Evolutionary conservation across 2,329 filamentous ascomycete species (phyloP).

Genomic region (Cordyceps javanica): DNA sequence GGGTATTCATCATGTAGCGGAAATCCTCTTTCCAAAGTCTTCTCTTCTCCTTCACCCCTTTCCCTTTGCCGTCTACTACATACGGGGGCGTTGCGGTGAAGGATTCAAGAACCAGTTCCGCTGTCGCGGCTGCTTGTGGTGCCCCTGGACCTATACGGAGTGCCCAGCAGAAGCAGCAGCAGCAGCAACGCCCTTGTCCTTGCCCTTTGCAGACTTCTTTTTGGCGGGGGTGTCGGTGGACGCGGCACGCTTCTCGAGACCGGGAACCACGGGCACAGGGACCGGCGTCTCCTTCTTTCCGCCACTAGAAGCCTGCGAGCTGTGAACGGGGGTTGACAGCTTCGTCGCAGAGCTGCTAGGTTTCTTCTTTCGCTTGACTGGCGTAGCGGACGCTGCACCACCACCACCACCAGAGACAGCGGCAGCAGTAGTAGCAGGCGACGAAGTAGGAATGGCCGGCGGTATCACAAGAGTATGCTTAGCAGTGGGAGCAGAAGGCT

Average conservation of each 20-base stretch:
- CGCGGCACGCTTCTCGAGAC: neutral
- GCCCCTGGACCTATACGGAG: neutral
- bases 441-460: conserved; percentile 23
- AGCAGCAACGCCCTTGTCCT: no score
- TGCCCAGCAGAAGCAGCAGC: neutral
- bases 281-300: conserved; percentile 21
- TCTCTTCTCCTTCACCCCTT: no score
- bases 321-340: neutral
- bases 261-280: conserved; percentile 30
- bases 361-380: neutral
- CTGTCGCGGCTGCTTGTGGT: neutral
- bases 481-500: conserved; percentile 15
- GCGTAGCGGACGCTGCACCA: conserved; percentile 14
- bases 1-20: no score
- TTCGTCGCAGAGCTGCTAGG: neutral
- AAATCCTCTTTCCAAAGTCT: no score
- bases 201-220: conserved; percentile 27
- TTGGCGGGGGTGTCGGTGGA: conserved; percentile 16
- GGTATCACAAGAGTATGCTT: conserved; percentile 29
- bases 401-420: no score
- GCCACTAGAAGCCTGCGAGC: neutral
- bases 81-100: no score
- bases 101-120: neutral
- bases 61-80: no score
- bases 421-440: conserved; percentile 12